phyloP scores from a whole-genome alignment of 1,284 basidiomycete genomes.

The Malassezia brasiliensis region DNA sequence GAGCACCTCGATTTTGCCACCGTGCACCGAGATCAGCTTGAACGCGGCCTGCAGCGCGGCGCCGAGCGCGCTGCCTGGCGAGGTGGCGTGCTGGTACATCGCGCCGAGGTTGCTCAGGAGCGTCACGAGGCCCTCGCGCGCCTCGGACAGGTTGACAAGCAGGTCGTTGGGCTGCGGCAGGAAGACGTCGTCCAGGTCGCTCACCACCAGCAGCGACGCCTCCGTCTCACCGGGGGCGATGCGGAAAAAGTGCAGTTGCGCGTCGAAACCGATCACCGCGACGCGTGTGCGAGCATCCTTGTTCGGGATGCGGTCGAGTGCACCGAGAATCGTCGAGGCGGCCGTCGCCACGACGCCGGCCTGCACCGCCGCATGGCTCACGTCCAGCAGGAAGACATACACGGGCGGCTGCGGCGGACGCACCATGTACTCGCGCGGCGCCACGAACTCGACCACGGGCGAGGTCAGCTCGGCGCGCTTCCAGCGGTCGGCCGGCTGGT shows the following conservation, averaged over 20 bases:
- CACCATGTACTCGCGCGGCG: slow-evolving; percentile 97
- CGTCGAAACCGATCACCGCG: slow-evolving; percentile 84
- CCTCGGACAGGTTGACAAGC: slow-evolving; percentile 83
- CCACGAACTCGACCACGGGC: slow-evolving; percentile 87
- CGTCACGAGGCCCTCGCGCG: slow-evolving; percentile 67
- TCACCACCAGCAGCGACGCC: slow-evolving; percentile 88
- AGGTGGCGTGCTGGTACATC: slow-evolving; percentile 91
- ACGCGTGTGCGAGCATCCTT: slow-evolving; percentile 86
- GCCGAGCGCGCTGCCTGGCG: slow-evolving; percentile 87
- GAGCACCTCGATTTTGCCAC: slow-evolving; percentile 88
- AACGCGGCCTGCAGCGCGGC: slow-evolving; percentile 90
- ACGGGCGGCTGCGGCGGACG: slow-evolving; percentile 94
- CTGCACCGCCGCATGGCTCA: slow-evolving; percentile 72
- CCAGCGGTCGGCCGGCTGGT: slow-evolving; percentile 93
- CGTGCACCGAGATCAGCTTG: slow-evolving; percentile 85
- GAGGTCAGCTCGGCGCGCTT: slow-evolving; percentile 84
- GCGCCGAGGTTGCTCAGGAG: slow-evolving; percentile 75
- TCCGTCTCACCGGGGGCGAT: slow-evolving; percentile 69
- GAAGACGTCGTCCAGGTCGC: slow-evolving; percentile 93
- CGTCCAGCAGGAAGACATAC: slow-evolving; percentile 94
- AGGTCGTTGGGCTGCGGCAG: slow-evolving; percentile 91
- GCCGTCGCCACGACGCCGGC: slow-evolving; percentile 91
- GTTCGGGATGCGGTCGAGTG: slow-evolving; percentile 87
- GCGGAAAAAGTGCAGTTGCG: slow-evolving; percentile 92
- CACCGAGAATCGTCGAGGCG: slow-evolving; percentile 86